These are phyloP conservation scores for Paecilomyces sp. DNA, from an alignment of 2,329 filamentous ascomycete species.

Conservation along the genomic window DNA sequence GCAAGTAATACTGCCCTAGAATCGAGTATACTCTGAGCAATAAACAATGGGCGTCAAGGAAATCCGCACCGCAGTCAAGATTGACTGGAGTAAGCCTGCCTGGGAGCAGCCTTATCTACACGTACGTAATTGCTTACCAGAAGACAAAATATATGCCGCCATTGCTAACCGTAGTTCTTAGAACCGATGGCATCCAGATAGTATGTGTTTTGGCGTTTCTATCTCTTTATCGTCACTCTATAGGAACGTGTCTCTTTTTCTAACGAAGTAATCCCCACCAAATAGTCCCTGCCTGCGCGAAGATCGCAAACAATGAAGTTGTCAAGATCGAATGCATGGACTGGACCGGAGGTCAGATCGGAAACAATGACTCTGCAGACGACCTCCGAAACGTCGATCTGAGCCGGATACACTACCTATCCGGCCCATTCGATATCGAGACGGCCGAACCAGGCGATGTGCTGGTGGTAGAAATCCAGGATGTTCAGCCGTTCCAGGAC, in stretches of 20 bases:
- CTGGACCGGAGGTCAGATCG: conserved; percentile 72
- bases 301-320: conserved; percentile 74
- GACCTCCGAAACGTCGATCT: conserved; percentile 80
- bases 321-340: conserved; percentile 92
- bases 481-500: conserved; percentile 81
- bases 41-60: conserved; percentile 28
- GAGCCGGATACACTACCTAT: conserved; percentile 78
- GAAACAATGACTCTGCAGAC: conserved; percentile 83
- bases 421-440: conserved; percentile 81
- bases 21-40: neutral
- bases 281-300: conserved; percentile 65
- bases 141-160: neutral
- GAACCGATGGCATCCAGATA: conserved; percentile 93
- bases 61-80: conserved; percentile 66
- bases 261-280: neutral
- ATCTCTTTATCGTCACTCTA: neutral
- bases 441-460: conserved; percentile 79
- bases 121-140: conserved; percentile 41
- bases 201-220: conserved; percentile 40
- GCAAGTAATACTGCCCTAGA: neutral
- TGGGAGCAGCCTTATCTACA: conserved; percentile 63
- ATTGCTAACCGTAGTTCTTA: conserved; percentile 26
- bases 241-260: neutral
- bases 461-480: conserved; percentile 81
- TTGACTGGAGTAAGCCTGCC: conserved; percentile 65